Percentiles rank a stretch among this genome's conserved stretches.
Evolutionary conservation across 2,329 filamentous ascomycete genomes (phyloP).

Genomic region (Penicillium sp.): DNA sequence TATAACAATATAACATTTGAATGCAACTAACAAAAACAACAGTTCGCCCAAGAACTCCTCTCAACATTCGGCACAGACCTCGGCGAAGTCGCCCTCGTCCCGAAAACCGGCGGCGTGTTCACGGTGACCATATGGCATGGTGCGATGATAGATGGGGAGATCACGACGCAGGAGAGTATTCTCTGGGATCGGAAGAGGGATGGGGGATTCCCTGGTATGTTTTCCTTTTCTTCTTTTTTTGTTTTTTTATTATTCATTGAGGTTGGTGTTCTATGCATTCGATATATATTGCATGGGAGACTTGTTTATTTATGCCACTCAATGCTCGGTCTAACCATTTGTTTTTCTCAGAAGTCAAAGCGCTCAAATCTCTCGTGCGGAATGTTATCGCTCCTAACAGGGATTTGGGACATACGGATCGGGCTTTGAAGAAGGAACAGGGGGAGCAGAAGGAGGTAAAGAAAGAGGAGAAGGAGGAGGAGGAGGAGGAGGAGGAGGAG

Average conservation of each 20-base stretch:
- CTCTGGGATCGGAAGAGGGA: constrained; percentile 88
- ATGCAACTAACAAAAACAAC: neutral
- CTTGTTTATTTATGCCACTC: neutral
- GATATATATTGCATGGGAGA: neutral
- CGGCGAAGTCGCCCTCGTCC: constrained; percentile 84
- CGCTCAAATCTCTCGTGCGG: constrained; percentile 78
- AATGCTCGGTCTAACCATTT: neutral
- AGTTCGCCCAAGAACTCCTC: constrained; percentile 93
- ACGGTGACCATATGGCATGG: constrained; percentile 61
- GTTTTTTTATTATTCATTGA: neutral
- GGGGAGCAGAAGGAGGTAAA: constrained; percentile 1
- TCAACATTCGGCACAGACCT: constrained; percentile 83
- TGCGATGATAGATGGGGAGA: constrained; percentile 14
- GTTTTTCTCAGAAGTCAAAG: constrained; percentile 68
- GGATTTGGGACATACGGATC: constrained; percentile 79
- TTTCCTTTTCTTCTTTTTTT: neutral
- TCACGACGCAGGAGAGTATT: constrained; percentile 49
- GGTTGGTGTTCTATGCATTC: neutral
- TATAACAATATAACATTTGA: no score
- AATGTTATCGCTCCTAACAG: constrained; percentile 76
- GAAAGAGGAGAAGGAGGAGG: constrained; percentile 5
- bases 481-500: neutral
- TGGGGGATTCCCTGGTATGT: constrained; percentile 76
- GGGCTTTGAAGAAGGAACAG: constrained; percentile 43
- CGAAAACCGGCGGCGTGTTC: constrained; percentile 81